phyloP scores from a whole-genome alignment of 2,329 filamentous ascomycete species.

The Arthroderma sp. region DNA sequence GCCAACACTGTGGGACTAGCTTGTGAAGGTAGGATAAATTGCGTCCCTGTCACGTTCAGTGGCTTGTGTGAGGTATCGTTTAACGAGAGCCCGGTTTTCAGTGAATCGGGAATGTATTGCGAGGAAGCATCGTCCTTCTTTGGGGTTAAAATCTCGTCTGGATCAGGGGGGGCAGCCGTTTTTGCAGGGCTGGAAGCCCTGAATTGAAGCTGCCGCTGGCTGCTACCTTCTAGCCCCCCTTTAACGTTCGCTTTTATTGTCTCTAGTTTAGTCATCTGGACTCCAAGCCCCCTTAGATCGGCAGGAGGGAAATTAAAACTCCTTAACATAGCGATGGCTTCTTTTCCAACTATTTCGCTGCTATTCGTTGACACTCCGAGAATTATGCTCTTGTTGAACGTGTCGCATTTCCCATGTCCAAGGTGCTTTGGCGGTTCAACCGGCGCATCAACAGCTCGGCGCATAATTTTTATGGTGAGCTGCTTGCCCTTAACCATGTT shows the following conservation, averaged over 20 bases:
- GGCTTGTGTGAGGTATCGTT: constrained; percentile 41
- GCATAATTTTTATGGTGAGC: constrained; percentile 90
- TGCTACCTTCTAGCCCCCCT: constrained; percentile 48
- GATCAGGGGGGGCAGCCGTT: constrained; percentile 22
- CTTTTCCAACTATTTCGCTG: constrained; percentile 57
- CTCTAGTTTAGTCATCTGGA: constrained; percentile 89
- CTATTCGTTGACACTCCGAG: constrained; percentile 78
- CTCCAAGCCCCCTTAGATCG: constrained; percentile 79
- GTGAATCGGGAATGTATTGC: constrained; percentile 14
- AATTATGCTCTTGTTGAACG: constrained; percentile 72
- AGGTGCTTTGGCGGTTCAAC: constrained; percentile 86
- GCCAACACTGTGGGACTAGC: constrained; percentile 69
- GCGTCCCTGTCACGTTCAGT: constrained; percentile 70
- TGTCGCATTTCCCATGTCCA: constrained; percentile 89
- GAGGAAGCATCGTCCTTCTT: constrained; percentile 20
- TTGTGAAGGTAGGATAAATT: constrained; percentile 77
- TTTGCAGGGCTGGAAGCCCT: constrained; percentile 27
- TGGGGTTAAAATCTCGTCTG: constrained; percentile 36
- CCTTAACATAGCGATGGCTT: constrained; percentile 71
- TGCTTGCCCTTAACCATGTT: constrained; percentile 79
- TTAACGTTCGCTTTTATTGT: constrained; percentile 48
- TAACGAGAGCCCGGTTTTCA: constrained; percentile 20
- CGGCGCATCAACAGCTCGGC: constrained; percentile 70
- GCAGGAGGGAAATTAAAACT: constrained; percentile 76
- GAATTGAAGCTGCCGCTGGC: constrained; percentile 69